Percentiles rank a stretch among this genome's conserved stretches.
Conservation (phyloP, 2,329 filamentous ascomycete species). For the Monilinia fructicola region DNA sequence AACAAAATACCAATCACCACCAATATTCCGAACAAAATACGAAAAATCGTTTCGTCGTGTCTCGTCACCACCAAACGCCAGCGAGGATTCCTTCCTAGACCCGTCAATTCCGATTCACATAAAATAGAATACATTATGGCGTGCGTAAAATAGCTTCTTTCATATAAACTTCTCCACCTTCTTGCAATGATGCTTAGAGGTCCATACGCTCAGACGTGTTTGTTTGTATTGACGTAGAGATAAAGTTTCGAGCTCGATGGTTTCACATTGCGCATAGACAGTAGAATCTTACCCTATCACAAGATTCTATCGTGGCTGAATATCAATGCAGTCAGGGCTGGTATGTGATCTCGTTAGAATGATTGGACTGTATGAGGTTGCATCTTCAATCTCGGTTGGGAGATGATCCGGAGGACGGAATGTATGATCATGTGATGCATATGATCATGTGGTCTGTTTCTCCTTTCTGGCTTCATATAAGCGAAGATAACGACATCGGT, state of each 20-base stretch:
- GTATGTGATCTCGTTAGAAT: not conserved
- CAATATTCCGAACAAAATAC: not conserved
- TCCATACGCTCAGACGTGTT: not conserved
- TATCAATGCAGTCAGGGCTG: not conserved
- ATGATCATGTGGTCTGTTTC: not conserved
- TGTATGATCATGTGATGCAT: not conserved
- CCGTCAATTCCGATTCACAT: constrained; percentile 7
- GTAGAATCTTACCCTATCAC: not conserved
- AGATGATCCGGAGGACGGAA: constrained; percentile 7
- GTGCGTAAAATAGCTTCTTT: too few species aligned
- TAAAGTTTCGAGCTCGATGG: not conserved
- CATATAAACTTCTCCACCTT: too few species aligned
- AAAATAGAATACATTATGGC: not conserved
- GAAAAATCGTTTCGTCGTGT: not conserved
- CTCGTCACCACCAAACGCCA: constrained; percentile 10
- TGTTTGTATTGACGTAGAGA: not conserved
- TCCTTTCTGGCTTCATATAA: constrained; percentile 7
- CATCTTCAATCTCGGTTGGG: constrained; percentile 7
- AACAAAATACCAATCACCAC: not conserved
- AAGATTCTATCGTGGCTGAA: not conserved
- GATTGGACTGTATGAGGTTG: not conserved
- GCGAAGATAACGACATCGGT: not conserved
- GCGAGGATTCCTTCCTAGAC: not conserved
- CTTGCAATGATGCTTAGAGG: not conserved
- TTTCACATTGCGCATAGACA: not conserved